Evolutionary conservation across 73 alveolate genomes (phyloP), one percentile per base, ranked within the genome.

Genomic region (Blepharisma japonicum): DNA sequence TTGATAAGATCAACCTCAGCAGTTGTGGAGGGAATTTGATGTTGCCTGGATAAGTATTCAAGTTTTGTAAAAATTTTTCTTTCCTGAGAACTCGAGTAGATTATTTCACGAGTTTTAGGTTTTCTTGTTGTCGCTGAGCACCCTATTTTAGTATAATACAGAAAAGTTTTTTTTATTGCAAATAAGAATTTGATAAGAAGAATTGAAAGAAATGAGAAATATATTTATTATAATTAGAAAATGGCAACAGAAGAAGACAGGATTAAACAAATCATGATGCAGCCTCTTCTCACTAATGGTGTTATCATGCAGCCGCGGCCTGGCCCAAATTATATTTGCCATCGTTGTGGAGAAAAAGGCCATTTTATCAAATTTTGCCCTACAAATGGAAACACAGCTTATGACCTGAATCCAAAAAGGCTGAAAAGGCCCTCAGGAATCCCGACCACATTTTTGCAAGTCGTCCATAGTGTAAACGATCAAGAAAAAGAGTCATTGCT

Each of bases 351-450:
- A 6, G 74, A 51, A 23, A 49, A 45, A 70, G 92, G 90, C 21
- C 95, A 89, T 77, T 71, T 51, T 55, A 85, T 89, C 72, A 81
- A 77, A 23, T 79, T 66, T 78, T 89, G 95, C 56, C 95, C 95
- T 6, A 85, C 92, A 6, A 89, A 89, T 71, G 55, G 77, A 11
- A 82, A 89, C 71, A 90, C 95, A 11, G 68, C 78, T 38, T 89
- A 47, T 55, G 92, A 85, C 27, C 88, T 83, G 6, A 39, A 72
- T 14, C 46, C 74, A 14, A n/a, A 25, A 61, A 61, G 46, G 47
- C 23, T 39, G 18, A 61, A 61, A 25, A n/a, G 74, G 18, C 74
- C 74, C 14, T 61, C 74, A 61, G 74, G 74, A 0, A 61, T 61
- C 38, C 74, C 74, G 47, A 61, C 74, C 39, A 61, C 74, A 18